A percentile compares a stretch with the other conserved stretches of the same genome.
Evolutionary conservation across 345 rosid species (phyloP).

Genomic region (Gossypium arboreum): DNA sequence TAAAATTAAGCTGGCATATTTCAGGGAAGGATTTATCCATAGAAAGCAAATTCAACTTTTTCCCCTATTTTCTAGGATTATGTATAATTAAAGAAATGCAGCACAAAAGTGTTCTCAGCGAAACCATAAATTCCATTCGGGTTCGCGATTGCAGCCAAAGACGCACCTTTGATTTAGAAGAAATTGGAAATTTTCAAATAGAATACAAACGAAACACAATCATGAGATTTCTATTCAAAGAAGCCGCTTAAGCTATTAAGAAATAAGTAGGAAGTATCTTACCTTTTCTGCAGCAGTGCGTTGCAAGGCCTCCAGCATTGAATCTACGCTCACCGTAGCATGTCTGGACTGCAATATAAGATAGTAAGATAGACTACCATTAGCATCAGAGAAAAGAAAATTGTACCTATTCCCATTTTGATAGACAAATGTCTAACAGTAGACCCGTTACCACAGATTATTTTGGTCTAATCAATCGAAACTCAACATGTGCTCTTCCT

Average conservation of each 20-base stretch:
- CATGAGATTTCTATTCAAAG: neutral
- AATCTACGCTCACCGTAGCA: conserved; percentile 82
- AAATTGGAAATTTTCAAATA: neutral
- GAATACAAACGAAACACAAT: neutral
- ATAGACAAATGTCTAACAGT: neutral
- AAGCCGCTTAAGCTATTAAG: neutral
- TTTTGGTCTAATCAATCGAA: neutral
- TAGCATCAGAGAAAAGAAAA: neutral
- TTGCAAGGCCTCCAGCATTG: conserved; percentile 91
- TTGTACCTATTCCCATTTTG: neutral
- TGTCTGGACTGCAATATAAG: conserved; percentile 69
- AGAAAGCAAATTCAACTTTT: neutral
- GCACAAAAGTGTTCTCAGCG: neutral
- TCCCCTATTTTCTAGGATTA: neutral
- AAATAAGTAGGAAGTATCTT: conserved; percentile 10
- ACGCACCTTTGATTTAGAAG: neutral
- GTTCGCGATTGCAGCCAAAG: neutral
- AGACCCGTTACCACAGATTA: neutral
- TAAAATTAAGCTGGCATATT: neutral
- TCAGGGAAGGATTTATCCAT: neutral
- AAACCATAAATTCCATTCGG: neutral
- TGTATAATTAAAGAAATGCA: neutral
- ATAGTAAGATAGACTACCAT: neutral
- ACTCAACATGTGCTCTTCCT: no score
- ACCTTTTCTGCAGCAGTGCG: conserved; percentile 66